A percentile compares a stretch with the other conserved stretches of the same genome.
phyloP scores from a whole-genome alignment of 163 green algal genomes.

The Scenedesmus sp. region DNA sequence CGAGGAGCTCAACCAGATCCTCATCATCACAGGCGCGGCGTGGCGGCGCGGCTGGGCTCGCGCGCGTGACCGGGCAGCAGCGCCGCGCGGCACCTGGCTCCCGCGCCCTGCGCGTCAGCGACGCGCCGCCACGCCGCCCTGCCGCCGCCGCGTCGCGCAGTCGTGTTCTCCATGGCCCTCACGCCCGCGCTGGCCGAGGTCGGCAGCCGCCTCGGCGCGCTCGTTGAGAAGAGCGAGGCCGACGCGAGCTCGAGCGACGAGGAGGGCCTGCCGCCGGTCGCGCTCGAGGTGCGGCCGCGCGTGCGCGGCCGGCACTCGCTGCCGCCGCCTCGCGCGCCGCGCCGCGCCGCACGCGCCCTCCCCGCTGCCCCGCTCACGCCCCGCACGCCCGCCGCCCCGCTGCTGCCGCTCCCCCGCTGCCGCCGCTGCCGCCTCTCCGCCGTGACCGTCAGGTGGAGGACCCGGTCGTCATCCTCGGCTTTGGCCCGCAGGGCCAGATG shows the following conservation, averaged over 20 bases:
- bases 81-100: background rate
- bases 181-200: conserved; percentile 86
- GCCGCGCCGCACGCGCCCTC: too few species aligned
- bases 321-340: too few species aligned
- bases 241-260: conserved; percentile 5
- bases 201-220: conserved; percentile 66
- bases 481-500: conserved; percentile 81
- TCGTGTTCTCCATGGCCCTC: conserved; percentile 95
- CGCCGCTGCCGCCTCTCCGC: too few species aligned
- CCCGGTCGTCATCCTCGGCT: conserved; percentile 83
- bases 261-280: background rate
- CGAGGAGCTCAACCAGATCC: conserved; percentile 84
- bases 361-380: too few species aligned
- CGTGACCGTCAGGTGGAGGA: conserved; percentile 30
- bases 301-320: too few species aligned
- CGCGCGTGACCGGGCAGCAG: too few species aligned
- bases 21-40: conserved; percentile 43
- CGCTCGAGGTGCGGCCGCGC: conserved; percentile 25
- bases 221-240: background rate
- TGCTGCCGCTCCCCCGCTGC: background rate
- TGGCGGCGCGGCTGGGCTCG: too few species aligned
- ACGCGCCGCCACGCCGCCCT: background rate
- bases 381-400: background rate
- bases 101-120: background rate
- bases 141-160: conserved; percentile 41